phyloP scores from a whole-genome alignment of 2,329 filamentous ascomycete species.

The Spiromastix sp. region DNA sequence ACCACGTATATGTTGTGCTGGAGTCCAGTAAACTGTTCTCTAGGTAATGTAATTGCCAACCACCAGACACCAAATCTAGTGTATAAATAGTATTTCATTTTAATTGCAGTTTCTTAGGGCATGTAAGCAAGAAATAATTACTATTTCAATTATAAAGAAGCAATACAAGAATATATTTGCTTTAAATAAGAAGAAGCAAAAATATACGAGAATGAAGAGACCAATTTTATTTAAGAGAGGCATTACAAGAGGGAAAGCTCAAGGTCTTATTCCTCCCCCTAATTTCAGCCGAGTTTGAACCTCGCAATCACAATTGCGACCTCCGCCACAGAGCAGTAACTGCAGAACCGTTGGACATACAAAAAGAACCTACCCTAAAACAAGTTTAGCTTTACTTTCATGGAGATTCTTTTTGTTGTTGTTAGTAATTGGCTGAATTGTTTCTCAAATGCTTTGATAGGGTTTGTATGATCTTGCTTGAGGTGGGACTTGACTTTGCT shows the following conservation, averaged over 20 bases:
- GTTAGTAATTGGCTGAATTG: too few species aligned
- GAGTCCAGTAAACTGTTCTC: too few species aligned
- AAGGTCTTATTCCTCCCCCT: slow-evolving; percentile 2
- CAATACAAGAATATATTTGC: not conserved
- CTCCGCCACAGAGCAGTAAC: slow-evolving; percentile 1
- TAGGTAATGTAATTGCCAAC: too few species aligned
- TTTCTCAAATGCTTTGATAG: too few species aligned
- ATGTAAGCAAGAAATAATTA: not conserved
- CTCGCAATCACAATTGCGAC: not conserved
- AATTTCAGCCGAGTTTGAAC: not conserved
- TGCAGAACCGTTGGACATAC: slow-evolving; percentile 3
- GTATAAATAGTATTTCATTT: too few species aligned
- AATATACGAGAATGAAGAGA: not conserved
- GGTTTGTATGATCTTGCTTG: too few species aligned
- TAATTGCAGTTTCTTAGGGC: not conserved
- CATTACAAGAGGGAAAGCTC: slow-evolving; percentile 3
- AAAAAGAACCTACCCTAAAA: slow-evolving; percentile 1
- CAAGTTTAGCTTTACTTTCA: not conserved
- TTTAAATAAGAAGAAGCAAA: slow-evolving; percentile 2
- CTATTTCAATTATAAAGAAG: not conserved
- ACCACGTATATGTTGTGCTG: too few species aligned
- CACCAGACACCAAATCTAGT: too few species aligned
- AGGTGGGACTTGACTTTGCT: too few species aligned
- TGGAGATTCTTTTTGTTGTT: not conserved
- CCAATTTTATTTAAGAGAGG: not conserved